A percentile compares a stretch with the other conserved stretches of the same genome.
phyloP scores from a whole-genome alignment of 306 rosid genomes.

The Aeschynomene evenia region DNA sequence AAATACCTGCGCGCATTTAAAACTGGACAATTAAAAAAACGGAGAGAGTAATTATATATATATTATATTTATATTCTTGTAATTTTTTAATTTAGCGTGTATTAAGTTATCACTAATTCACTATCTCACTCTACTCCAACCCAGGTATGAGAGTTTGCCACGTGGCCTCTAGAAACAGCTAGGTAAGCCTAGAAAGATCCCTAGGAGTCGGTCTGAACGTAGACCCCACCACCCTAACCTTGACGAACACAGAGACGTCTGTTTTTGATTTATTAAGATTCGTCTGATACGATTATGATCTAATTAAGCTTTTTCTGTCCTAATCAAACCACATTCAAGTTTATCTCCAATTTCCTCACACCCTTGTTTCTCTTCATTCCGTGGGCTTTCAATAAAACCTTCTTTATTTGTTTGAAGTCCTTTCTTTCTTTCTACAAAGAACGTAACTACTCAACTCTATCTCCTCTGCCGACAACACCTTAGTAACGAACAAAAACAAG shows the following conservation, averaged over 20 bases:
- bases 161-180: slow-evolving; percentile 48
- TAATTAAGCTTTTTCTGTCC: neutral
- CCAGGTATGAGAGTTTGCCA: slow-evolving; percentile 16
- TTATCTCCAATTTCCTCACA: neutral
- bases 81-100: too few relatives aligned
- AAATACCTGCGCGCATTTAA: too few relatives aligned
- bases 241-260: neutral
- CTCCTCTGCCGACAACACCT: neutral
- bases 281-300: neutral
- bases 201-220: slow-evolving; percentile 28
- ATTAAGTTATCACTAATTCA: neutral
- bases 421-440: neutral
- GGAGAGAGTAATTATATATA: too few relatives aligned
- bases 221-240: slow-evolving; percentile 20
- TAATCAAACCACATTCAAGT: slow-evolving; percentile 1
- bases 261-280: slow-evolving; percentile 14
- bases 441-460: neutral
- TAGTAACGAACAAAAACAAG: neutral
- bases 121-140: neutral
- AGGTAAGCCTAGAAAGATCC: slow-evolving; percentile 38
- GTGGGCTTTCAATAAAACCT: neutral
- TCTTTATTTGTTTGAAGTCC: neutral
- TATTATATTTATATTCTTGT: too few relatives aligned
- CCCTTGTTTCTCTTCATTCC: slow-evolving; percentile 12
- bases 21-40: too few relatives aligned